A percentile compares a stretch with the other conserved stretches of the same genome.
Conservation (phyloP, 352 stramenopile genomes). For the Phytophthora megakarya region DNA sequence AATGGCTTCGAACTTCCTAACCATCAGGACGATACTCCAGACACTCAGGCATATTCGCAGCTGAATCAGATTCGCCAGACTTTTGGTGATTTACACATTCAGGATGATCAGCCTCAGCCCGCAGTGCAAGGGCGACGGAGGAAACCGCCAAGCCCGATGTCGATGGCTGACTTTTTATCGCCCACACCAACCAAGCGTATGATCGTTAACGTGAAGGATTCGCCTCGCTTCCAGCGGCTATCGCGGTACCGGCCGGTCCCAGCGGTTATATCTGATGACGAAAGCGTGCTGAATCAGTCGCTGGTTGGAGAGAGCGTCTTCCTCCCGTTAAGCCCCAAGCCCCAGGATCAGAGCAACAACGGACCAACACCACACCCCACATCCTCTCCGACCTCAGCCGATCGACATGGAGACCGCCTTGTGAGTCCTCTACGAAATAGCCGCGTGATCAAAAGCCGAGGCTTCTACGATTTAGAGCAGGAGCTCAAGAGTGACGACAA, state of each 20-base stretch:
- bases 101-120: slow-evolving; percentile 20
- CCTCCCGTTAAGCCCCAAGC: slow-evolving; percentile 53
- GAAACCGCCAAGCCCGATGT: slow-evolving; percentile 55
- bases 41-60: slow-evolving; percentile 24
- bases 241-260: slow-evolving; percentile 37
- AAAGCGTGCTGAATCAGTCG: slow-evolving; percentile 59
- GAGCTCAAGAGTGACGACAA: slow-evolving; percentile 27
- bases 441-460: slow-evolving; percentile 77
- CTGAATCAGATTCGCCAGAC: slow-evolving; percentile 37
- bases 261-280: slow-evolving; percentile 22
- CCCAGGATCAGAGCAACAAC: slow-evolving; percentile 21
- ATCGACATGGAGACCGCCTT: slow-evolving; percentile 18
- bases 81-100: slow-evolving; percentile 28
- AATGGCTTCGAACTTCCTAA: slow-evolving; percentile 1
- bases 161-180: slow-evolving; percentile 66
- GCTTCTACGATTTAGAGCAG: slow-evolving; percentile 71
- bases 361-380: slow-evolving; percentile 40
- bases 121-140: slow-evolving; percentile 26
- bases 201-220: slow-evolving; percentile 33
- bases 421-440: slow-evolving; percentile 49
- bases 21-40: slow-evolving; percentile 11
- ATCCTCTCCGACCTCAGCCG: slow-evolving; percentile 35
- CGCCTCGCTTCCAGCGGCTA: slow-evolving; percentile 50
- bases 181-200: slow-evolving; percentile 32
- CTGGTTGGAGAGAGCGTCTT: slow-evolving; percentile 75